Evolutionary conservation across 768 basidiomycete species (phyloP).

Genomic region (Pilatotrama ljubarskyi): DNA sequence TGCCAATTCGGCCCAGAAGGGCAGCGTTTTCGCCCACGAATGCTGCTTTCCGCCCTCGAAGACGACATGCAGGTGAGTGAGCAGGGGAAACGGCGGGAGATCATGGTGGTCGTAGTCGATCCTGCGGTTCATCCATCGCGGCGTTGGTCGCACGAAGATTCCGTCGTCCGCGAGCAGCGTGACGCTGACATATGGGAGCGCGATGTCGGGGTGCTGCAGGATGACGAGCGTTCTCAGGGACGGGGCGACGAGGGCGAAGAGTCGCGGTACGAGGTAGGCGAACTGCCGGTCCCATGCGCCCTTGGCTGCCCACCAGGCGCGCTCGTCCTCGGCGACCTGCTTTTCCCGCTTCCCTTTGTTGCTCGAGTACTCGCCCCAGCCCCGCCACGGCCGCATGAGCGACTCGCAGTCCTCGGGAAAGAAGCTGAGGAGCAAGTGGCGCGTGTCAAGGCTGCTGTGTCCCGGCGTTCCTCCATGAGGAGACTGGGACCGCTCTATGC

Average conservation of each 20-base stretch:
- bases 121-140: not conserved
- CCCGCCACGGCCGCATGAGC: constrained; percentile 9
- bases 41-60: constrained; percentile 6
- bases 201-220: constrained; percentile 3
- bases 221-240: constrained; percentile 8
- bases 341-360: not conserved
- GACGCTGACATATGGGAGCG: constrained; percentile 1
- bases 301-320: constrained; percentile 8
- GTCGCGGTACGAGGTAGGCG: constrained; percentile 5
- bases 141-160: not conserved
- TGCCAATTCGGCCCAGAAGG: not conserved
- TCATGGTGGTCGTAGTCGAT: not conserved
- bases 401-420: constrained; percentile 17
- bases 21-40: constrained; percentile 3
- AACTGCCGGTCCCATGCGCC: constrained; percentile 17
- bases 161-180: constrained; percentile 7
- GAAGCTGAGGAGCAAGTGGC: constrained; percentile 14
- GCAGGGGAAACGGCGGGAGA: not conserved
- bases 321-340: constrained; percentile 5
- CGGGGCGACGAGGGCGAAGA: constrained; percentile 12
- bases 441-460: not conserved
- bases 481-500: not conserved
- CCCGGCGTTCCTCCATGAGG: not conserved
- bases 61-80: constrained; percentile 14
- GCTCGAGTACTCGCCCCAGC: constrained; percentile 11